Percentiles rank a stretch among this genome's conserved stretches.
Conservation (phyloP, 2,329 filamentous ascomycete genomes). For the Claviceps fusiformis region DNA sequence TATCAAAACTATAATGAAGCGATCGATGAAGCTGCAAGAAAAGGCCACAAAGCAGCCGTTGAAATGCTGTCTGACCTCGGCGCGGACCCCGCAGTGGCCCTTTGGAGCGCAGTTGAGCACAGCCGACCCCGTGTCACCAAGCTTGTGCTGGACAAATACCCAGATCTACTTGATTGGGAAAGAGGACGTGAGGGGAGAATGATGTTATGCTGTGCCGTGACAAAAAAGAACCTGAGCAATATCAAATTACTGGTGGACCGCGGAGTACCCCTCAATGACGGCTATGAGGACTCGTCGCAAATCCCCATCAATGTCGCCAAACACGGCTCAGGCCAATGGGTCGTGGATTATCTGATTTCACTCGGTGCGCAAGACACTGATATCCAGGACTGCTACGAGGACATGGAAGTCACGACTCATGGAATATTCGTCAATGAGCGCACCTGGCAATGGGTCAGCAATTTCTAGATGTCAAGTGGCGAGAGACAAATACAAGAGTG, state of each 20-base stretch:
- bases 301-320: background rate
- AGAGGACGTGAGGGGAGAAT: background rate
- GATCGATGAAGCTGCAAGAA: background rate
- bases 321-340: background rate
- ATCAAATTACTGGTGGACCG: background rate
- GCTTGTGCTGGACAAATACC: background rate
- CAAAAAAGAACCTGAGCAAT: background rate
- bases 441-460: slow-evolving; percentile 1
- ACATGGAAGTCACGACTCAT: background rate
- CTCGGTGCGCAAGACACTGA: background rate
- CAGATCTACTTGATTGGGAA: background rate
- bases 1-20: background rate
- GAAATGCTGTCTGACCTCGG: background rate
- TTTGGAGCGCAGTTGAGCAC: background rate
- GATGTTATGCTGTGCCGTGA: background rate
- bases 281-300: background rate
- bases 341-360: background rate
- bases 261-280: background rate
- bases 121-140: background rate
- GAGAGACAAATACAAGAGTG: too few species aligned
- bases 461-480: too few species aligned
- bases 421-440: background rate
- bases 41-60: background rate
- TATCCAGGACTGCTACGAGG: background rate
- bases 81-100: background rate